Evolutionary conservation across 371 early-diverging fungal genomes (phyloP).

Genomic region (Parasitella parasitica): DNA sequence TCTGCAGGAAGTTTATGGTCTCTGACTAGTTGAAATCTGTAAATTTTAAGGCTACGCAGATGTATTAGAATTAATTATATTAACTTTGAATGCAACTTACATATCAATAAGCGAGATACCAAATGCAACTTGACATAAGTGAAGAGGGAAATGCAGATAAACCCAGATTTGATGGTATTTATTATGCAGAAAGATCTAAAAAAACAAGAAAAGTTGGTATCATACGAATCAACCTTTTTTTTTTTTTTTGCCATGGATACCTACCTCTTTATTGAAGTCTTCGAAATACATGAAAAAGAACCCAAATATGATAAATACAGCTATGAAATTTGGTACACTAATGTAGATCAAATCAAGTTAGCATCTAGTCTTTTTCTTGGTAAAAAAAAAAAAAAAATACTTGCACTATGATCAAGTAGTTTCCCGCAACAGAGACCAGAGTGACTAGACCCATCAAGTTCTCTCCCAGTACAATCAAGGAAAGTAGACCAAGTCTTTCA

Average conservation of each 20-base stretch:
- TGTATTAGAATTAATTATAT: no score
- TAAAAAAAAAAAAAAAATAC: no score
- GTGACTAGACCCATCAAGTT: conserved; percentile 49
- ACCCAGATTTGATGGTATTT: conserved; percentile 58
- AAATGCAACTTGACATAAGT: conserved; percentile 55
- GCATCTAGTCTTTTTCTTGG: background rate
- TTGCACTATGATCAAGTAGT: conserved; percentile 35
- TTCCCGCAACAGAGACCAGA: conserved; percentile 39
- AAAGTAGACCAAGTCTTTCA: conserved; percentile 56
- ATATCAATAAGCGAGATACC: conserved; percentile 49
- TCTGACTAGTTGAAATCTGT: conserved; percentile 30
- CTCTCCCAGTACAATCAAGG: conserved; percentile 56
- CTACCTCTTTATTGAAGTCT: conserved; percentile 52
- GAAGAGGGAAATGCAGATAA: conserved; percentile 59
- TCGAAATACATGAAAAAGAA: conserved; percentile 59
- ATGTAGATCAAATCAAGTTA: background rate
- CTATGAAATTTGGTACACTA: conserved; percentile 52
- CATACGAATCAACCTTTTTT: no score
- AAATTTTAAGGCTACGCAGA: conserved; percentile 33
- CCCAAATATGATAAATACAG: conserved; percentile 51
- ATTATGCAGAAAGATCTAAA: conserved; percentile 42
- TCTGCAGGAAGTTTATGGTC: conserved; percentile 25
- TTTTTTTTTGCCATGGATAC: no score
- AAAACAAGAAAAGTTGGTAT: no score
- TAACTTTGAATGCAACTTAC: conserved; percentile 24